Conservation (phyloP, 345 rosid genomes). For the Syzygium jambos region DNA sequence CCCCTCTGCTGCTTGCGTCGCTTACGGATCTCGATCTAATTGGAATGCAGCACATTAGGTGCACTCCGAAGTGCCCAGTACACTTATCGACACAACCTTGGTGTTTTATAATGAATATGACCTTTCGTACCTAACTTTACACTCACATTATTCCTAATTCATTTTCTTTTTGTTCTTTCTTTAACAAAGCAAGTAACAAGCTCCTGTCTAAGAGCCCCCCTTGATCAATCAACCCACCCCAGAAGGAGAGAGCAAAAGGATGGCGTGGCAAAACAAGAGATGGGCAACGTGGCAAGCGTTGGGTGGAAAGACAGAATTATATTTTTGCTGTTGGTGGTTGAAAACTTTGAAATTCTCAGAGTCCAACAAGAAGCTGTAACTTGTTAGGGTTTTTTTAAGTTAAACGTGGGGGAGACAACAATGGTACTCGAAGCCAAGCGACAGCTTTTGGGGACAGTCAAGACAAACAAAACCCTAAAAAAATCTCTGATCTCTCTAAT, state of each 20-base stretch:
- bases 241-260: background rate
- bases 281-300: too few species aligned
- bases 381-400: background rate
- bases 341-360: background rate
- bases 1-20: background rate
- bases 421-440: background rate
- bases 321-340: background rate
- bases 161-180: background rate
- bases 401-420: constrained; percentile 1
- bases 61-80: background rate
- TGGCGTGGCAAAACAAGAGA: too few species aligned
- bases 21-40: background rate
- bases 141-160: background rate
- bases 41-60: background rate
- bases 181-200: background rate
- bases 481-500: too few species aligned
- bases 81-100: background rate
- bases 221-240: background rate
- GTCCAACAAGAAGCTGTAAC: background rate
- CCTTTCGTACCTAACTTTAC: background rate
- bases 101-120: background rate
- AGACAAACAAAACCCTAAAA: background rate
- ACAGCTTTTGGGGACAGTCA: background rate
- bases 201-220: background rate
- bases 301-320: background rate